Base-by-base conservation (phyloP, 331 rosid genomes). In the Quercus tomentella region DNA sequence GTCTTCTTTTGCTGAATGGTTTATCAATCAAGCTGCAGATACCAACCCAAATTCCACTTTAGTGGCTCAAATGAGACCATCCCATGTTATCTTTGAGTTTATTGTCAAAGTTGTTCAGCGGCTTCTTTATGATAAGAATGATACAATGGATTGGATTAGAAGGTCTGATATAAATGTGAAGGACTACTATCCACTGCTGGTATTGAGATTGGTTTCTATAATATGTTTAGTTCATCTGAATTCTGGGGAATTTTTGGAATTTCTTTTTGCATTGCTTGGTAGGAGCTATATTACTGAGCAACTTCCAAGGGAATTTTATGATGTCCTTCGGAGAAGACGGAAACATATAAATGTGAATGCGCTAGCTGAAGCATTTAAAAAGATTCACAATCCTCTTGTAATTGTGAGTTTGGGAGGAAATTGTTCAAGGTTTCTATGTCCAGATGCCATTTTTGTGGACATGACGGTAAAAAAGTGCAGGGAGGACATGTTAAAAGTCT, bases 1-100 rank as follows among this genome's bases (percentile, higher is more conserved):
- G 75, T 82, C 95, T 56, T 85, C 85, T 55, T 90, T 91, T 69
- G 62, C 74, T 51, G 97, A 93, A 69, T 93, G 93, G 98, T 80
- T 93, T 14, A 73, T 80, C 49, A 62, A 69, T 81, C 82, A 77
- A 15, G 84, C 78, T 56, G 87, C 63, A 31, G 69, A 78, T 55
- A 56, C 81, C 21, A 35, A 49, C 49, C n/a, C 37, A 31, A 71
- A 79, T 76, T 67, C 76, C 80, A 70, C 43, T 66, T 41, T 0
- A 1, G 43, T 37, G 54, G 11, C 49, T 49, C 52, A 55, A 56
- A 21, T 41, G 11, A 73, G 15, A 17, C 63, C 21, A 15, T 2
- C 37, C 23, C 55, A 58, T 28, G 77, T 5, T 49, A 25, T 77
- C 37, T 68, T 74, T 56, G 11, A 28, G 17, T 88, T 76, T 75